These are phyloP conservation scores for Phytomonas sp. DNA, from an alignment of 208 protist genomes.

Conservation along the genomic window DNA sequence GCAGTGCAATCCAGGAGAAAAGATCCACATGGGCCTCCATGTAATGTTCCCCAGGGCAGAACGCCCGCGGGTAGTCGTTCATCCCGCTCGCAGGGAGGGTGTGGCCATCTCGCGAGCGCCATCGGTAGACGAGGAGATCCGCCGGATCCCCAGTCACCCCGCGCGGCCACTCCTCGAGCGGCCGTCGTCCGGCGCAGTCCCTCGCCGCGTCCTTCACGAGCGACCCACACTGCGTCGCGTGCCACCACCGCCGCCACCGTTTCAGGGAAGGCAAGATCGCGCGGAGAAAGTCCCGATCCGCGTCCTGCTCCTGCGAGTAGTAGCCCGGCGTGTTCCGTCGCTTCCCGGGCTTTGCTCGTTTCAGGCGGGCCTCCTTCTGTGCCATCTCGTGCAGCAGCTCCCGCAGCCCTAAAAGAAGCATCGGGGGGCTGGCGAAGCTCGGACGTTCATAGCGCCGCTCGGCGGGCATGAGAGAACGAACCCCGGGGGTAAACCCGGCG, in stretches of 20 bases:
- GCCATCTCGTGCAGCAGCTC: constrained; percentile 48
- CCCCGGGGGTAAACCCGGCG: constrained; percentile 25
- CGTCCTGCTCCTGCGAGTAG: constrained; percentile 23
- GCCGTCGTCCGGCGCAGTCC: constrained; percentile 22
- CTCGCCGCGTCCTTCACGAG: constrained; percentile 17
- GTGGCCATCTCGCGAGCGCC: constrained; percentile 54
- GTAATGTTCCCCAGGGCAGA: constrained; percentile 39
- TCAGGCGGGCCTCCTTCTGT: constrained; percentile 24
- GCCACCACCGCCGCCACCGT: constrained; percentile 66
- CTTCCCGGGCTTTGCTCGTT: constrained; percentile 23
- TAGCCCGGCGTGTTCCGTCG: constrained; percentile 39
- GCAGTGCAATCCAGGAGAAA: constrained; percentile 71
- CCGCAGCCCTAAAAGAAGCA: constrained; percentile 51
- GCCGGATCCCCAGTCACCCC: constrained; percentile 20
- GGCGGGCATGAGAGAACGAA: constrained; percentile 30
- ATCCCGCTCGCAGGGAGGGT: constrained; percentile 63
- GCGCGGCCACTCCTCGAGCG: constrained; percentile 45
- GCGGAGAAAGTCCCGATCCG: constrained; percentile 45
- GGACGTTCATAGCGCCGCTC: constrained; percentile 46
- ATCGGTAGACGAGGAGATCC: constrained; percentile 65
- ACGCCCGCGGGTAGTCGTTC: constrained; percentile 68
- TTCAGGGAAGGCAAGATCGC: constrained; percentile 38
- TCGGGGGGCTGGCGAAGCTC: constrained; percentile 45
- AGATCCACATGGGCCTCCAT: constrained; percentile 75
- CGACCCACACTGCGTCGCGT: constrained; percentile 58